These are phyloP conservation scores for Gossypium turneri DNA, from an alignment of 345 rosid genomes.

Conservation along the genomic window DNA sequence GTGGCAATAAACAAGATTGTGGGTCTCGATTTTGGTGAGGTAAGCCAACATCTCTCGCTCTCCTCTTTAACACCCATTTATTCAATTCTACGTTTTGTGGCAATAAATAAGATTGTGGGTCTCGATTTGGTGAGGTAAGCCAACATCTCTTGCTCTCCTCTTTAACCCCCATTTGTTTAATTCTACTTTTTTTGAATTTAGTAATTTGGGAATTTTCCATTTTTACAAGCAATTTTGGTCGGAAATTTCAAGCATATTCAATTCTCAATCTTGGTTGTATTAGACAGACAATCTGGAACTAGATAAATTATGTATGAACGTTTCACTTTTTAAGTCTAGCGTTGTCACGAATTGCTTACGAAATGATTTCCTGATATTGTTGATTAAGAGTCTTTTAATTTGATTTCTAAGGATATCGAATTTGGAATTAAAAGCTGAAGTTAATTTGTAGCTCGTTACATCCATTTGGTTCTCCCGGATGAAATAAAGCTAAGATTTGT, in stretches of 20 bases:
- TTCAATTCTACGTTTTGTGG: conserved; percentile 26
- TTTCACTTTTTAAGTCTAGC: neutral
- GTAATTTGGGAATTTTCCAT: neutral
- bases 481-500: neutral
- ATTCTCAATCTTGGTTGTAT: neutral
- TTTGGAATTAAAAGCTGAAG: neutral
- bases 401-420: neutral
- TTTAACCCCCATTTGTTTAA: neutral
- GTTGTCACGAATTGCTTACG: neutral
- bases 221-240: neutral
- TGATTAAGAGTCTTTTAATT: neutral
- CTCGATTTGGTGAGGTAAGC: conserved; percentile 43
- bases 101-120: conserved; percentile 29
- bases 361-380: neutral
- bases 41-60: conserved; percentile 7
- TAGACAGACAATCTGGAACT: neutral
- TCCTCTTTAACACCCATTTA: neutral
- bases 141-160: neutral
- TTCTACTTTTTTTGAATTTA: neutral
- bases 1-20: conserved; percentile 36
- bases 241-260: neutral
- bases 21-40: conserved; percentile 43
- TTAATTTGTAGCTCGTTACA: neutral
- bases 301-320: neutral
- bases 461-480: neutral